These are phyloP conservation scores for Globisporangium ultimum DNA, from an alignment of 352 stramenopile genomes.

Conservation along the genomic window DNA sequence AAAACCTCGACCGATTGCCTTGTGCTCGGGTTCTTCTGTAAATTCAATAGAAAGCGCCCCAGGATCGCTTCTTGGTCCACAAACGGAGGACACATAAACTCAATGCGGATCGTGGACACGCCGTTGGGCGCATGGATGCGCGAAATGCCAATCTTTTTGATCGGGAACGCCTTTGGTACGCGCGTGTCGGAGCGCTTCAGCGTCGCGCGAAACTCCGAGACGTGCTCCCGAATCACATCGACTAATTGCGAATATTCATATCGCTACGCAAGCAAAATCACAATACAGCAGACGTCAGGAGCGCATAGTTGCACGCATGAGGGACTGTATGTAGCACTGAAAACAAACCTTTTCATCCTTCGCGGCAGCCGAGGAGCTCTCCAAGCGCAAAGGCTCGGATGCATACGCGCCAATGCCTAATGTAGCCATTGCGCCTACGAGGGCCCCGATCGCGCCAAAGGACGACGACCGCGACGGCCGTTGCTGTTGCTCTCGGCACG, in stretches of 20 bases:
- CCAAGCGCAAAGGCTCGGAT: not conserved
- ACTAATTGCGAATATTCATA: slow-evolving; percentile 65
- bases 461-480: slow-evolving; percentile 25
- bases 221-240: slow-evolving; percentile 62
- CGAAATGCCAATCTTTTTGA: slow-evolving; percentile 84
- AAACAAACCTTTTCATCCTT: slow-evolving; percentile 1
- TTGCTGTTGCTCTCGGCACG: not conserved
- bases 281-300: slow-evolving; percentile 5
- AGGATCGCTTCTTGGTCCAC: slow-evolving; percentile 72
- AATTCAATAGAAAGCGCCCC: slow-evolving; percentile 55
- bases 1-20: slow-evolving; percentile 60
- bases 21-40: slow-evolving; percentile 33
- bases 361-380: not conserved
- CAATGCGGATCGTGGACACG: slow-evolving; percentile 80
- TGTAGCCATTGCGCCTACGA: slow-evolving; percentile 25
- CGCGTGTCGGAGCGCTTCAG: slow-evolving; percentile 72
- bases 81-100: slow-evolving; percentile 77
- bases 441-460: slow-evolving; percentile 11
- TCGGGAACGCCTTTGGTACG: slow-evolving; percentile 72
- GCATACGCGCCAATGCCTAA: slow-evolving; percentile 15
- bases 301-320: not conserved
- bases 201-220: slow-evolving; percentile 73
- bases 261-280: slow-evolving; percentile 22
- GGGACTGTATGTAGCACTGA: not conserved
- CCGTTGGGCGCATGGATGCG: slow-evolving; percentile 73